Evolutionary conservation across 345 rosid species (phyloP), one percentile per base, ranked within the genome.

Genomic region (Moringa oleifera): DNA sequence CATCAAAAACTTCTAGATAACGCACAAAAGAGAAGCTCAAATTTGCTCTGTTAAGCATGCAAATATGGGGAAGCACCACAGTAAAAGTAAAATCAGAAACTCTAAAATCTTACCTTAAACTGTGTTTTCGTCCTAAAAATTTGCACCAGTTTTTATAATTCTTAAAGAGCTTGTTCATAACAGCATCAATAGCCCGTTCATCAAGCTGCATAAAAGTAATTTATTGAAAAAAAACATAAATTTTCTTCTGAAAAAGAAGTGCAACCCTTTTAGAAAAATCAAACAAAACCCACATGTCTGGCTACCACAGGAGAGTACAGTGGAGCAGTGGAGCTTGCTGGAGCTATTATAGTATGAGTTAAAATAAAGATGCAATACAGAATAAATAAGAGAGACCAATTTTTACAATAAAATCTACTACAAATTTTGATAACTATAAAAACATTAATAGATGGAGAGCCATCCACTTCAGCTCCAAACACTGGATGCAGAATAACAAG

Each of bases 61-160:
- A 52, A 18, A 8, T 7, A 23, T 21, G 25, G 36, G 58, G 61
- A 68, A 46, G 37, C 51, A 31, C 24, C 37, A 53, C 10, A 52
- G 19, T 15, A 41, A 41, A 7, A 15, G 16, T 9, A 41, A 41
- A 41, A 41, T 1, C 47, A 41, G 8, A 49, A 76, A 45, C 49
- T 54, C 7, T 28, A 18, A 41, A 25, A 51, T 62, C 77, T 73
- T 73, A 94, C 99, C 96, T 79, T 67, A 90, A 81, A 74, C 99
- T 90, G 72, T 94, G 97, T 75, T 94, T 90, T 41, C 95, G 81
- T 50, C 99, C 96, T 76, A 90, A 76, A 72, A 88, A 85, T 67
- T 88, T 90, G 84, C 99, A 86, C 97, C 99, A 94, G 51, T 77
- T 86, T 69, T 85, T 94, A 76, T 90, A 90, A 68, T 94, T 90